Conservation (phyloP, 2,329 filamentous ascomycete species). For the Arthrobotrys sphaeroides region DNA sequence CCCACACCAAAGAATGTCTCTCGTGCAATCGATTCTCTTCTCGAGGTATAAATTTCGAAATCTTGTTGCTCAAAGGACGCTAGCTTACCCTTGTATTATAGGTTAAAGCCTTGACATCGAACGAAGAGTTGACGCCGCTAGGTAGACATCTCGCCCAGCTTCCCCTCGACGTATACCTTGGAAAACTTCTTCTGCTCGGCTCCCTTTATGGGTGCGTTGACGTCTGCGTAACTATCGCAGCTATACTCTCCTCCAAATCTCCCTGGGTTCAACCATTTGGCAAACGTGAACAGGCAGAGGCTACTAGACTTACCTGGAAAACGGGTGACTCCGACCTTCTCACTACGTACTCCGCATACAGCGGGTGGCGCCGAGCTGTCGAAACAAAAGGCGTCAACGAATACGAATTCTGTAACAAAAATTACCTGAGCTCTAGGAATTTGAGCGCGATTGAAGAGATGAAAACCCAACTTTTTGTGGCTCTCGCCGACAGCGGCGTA, state of each 20-base stretch:
- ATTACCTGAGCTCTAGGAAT: conserved; percentile 89
- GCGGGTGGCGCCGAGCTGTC: conserved; percentile 85
- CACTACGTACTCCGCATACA: conserved; percentile 93
- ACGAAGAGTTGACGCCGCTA: conserved; percentile 85
- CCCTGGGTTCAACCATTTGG: conserved; percentile 90
- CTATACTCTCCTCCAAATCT: conserved; percentile 92
- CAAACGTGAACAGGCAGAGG: conserved; percentile 81
- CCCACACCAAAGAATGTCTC: conserved; percentile 92
- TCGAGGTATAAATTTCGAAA: conserved; percentile 72
- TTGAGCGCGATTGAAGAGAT: conserved; percentile 93
- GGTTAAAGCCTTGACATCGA: conserved; percentile 73
- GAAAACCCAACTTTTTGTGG: conserved; percentile 87
- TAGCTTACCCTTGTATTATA: conserved; percentile 23
- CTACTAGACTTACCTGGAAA: conserved; percentile 79
- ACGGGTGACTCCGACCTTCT: conserved; percentile 89
- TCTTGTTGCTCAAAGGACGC: neutral
- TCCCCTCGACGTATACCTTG: conserved; percentile 91
- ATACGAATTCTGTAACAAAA: conserved; percentile 91
- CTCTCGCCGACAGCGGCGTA: conserved; percentile 85
- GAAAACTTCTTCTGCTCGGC: conserved; percentile 88
- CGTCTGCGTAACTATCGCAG: conserved; percentile 88
- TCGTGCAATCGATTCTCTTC: conserved; percentile 87
- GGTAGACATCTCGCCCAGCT: conserved; percentile 86
- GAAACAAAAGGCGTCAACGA: conserved; percentile 75
- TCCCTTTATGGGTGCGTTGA: conserved; percentile 90